Evolutionary conservation across 805 yeast genomes (phyloP), one percentile per base, ranked within the genome.

Genomic region (Candida ipomoeae): DNA sequence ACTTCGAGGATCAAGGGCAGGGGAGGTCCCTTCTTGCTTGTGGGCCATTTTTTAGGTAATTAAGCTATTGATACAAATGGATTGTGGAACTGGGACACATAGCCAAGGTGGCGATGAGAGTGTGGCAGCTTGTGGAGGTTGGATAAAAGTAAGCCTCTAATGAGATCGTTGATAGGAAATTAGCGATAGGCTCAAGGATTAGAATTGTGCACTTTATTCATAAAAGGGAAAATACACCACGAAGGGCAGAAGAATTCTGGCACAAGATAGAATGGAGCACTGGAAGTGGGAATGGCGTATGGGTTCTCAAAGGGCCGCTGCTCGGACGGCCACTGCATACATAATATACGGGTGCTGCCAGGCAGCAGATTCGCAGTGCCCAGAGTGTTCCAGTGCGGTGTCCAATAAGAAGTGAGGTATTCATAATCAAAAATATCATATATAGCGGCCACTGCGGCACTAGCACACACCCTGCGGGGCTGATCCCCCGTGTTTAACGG

Each of bases 301-400:
- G 17, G 31, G 11, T 21, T 42, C 38, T 32, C 38, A 33, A 14
- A 36, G 40, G n/a, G 33, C 40, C 46, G 46, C 46, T 44, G 32
- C 46, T 44, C 46, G 46, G 23, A 35, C 46, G 46, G 46, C 46
- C 46, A 44, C 46, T 44, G 46, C 46, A 44, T 44, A 41, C 36
- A 44, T 44, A 15, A 42, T 42, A 21, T 42, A 32, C 26, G 45
- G 18, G 38, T 20, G 10, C 18, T n/a, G 38, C 6, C 38, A 20
- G 45, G 38, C 29, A 34, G 45, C 38, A 33, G 18, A 11, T 42
- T 42, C 34, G 45, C 38, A 42, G 45, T 34, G 45, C 31, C 18
- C 38, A 15, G 38, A 20, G 45, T n/a, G 41, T n/a, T 2, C 21
- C 17, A 23, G 34, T 15, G 45, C 40, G 20, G 40, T 21, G 46